Conservation (phyloP, 306 rosid species). For the Inga laurina region DNA sequence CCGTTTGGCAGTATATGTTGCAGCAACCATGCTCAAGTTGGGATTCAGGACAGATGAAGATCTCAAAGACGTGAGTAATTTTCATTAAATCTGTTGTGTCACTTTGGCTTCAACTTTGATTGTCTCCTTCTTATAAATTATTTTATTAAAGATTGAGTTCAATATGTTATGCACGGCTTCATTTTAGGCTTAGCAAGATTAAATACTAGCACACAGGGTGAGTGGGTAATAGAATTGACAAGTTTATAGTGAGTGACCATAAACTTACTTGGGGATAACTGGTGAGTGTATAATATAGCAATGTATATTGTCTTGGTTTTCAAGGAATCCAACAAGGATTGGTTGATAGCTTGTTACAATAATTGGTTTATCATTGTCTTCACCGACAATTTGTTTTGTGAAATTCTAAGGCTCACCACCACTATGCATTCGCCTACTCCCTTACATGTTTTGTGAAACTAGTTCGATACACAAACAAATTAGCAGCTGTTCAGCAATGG, state of each 20-base stretch:
- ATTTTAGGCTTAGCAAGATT: not conserved
- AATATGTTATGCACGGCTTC: not conserved
- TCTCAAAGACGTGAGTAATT: conserved; percentile 51
- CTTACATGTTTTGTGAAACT: not conserved
- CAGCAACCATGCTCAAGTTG: conserved; percentile 85
- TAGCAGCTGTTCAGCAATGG: conserved; percentile 34
- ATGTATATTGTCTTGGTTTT: not conserved
- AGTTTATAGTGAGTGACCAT: not conserved
- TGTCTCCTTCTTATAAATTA: not conserved
- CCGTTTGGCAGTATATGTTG: conserved; percentile 69
- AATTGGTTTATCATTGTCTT: conserved; percentile 49
- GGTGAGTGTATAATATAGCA: conserved; percentile 4
- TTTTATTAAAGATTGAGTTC: not conserved
- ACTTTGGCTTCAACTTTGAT: conserved; percentile 1
- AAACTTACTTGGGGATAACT: not conserved
- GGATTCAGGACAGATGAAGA: conserved; percentile 68
- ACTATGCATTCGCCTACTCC: conserved; percentile 4
- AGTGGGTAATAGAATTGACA: not conserved
- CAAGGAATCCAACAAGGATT: conserved; percentile 41
- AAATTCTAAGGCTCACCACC: not conserved
- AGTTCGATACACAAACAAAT: conserved; percentile 25
- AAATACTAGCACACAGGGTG: not conserved
- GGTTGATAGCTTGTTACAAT: conserved; percentile 29
- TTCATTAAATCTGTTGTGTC: conserved; percentile 17
- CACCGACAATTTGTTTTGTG: conserved; percentile 21